Evolutionary conservation across 2,329 filamentous ascomycete genomes (phyloP).

Genomic region (Nothomitra cinnamomea): DNA sequence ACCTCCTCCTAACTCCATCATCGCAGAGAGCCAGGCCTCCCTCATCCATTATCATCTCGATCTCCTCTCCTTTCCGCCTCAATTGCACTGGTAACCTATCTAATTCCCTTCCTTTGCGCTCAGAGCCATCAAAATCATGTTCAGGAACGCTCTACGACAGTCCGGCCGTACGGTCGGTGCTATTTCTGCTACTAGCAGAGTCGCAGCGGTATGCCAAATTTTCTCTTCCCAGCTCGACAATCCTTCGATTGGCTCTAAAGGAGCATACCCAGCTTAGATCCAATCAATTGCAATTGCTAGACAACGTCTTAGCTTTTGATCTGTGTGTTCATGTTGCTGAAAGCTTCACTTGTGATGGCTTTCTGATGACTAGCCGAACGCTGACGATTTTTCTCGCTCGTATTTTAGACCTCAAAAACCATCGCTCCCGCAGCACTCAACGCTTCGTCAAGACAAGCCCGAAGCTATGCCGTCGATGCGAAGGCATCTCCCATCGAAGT

Average conservation of each 20-base stretch:
- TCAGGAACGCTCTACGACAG: slow-evolving; percentile 96
- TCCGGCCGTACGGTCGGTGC: slow-evolving; percentile 88
- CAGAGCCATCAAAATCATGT: slow-evolving; percentile 52
- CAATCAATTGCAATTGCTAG: not conserved
- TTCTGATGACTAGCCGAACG: slow-evolving; percentile 20
- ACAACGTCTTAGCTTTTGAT: not conserved
- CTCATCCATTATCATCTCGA: slow-evolving; percentile 5
- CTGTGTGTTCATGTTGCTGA: not conserved
- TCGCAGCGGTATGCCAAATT: slow-evolving; percentile 62
- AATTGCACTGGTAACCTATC: slow-evolving; percentile 4
- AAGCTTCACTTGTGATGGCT: slow-evolving; percentile 13
- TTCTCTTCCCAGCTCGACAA: not conserved
- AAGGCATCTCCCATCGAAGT: slow-evolving; percentile 97
- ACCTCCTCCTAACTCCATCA: slow-evolving; percentile 1
- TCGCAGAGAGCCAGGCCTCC: slow-evolving; percentile 1
- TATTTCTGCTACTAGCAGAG: slow-evolving; percentile 80
- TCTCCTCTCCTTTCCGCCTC: not conserved
- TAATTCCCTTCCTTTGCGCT: not conserved
- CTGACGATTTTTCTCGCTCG: slow-evolving; percentile 30
- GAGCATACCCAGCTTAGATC: slow-evolving; percentile 11
- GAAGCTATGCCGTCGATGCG: slow-evolving; percentile 80
- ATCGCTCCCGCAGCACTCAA: slow-evolving; percentile 63
- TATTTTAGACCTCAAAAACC: slow-evolving; percentile 43
- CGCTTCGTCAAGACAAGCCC: slow-evolving; percentile 52
- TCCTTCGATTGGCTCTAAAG: slow-evolving; percentile 11